Base-by-base conservation (phyloP, 1,284 basidiomycete genomes). In the Xerocomus amazonicus region DNA sequence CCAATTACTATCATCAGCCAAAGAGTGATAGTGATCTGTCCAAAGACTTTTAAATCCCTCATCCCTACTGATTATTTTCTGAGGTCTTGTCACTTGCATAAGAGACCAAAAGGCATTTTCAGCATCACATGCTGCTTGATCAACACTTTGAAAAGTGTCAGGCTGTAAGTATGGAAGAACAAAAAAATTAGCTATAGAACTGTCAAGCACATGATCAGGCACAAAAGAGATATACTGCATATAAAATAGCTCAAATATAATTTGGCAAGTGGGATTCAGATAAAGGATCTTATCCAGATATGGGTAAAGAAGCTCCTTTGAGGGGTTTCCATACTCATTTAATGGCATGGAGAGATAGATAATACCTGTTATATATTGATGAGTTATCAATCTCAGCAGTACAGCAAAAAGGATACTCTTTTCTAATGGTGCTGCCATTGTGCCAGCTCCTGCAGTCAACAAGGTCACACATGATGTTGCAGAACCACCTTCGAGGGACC, bases 361-460 rank as follows among this genome's bases (percentile, higher is more conserved):
- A 16, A 88, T 75, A 72, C 74, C 87, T 88, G 27, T 51, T 10
- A 14, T 40, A 50, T 9, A 35, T 43, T 34, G 19, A 23, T 23
- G n/a, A 52, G 28, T 29, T 10, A 17, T 32, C 47, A 31, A 46
- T n/a, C 2, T 6, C 8, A 16, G 23, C 36, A 23, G 39, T n/a
- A 45, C 17, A 51, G 45, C 19, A 35, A 36, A 34, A 32, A 10
- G 66, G 82, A 63, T 66, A 92, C 92, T 90, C 78, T 88, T 87
- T 2, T 85, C 90, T 47, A 78, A 73, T 0, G 96, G 96, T 48
- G 91, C 83, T 8, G 90, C 87, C 70, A 95, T 81, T 1, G 89
- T 92, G 9, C 85, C 88, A 61, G 90, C 83, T 7, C 95, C 96
- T 36, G 87, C 86, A 44, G 92, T 71, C 43, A 95, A 70, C 0